A percentile compares a stretch with the other conserved stretches of the same genome.
phyloP scores from a whole-genome alignment of 768 basidiomycete species.

The Lactifluus hygrophoroides region DNA sequence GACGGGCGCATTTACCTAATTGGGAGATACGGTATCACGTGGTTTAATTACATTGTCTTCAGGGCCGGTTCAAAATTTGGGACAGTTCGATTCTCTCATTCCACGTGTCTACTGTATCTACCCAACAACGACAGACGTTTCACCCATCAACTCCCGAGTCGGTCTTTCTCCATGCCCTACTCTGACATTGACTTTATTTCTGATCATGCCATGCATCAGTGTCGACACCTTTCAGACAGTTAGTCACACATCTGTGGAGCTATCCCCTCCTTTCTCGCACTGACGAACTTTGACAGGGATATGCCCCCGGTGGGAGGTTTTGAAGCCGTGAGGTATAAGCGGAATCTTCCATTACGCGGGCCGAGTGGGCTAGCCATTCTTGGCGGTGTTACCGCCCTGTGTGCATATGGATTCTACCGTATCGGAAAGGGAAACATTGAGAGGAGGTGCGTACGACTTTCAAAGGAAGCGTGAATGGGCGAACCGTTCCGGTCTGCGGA shows the following conservation, averaged over 20 bases:
- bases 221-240: conserved; percentile 60
- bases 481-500: conserved; percentile 42
- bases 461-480: conserved; percentile 3
- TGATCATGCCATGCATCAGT: conserved; percentile 30
- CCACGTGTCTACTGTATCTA: no score
- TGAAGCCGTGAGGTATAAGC: conserved; percentile 88
- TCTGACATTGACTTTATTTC: conserved; percentile 7
- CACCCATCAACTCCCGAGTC: conserved; percentile 12
- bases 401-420: conserved; percentile 87
- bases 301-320: conserved; percentile 95
- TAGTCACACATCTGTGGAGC: conserved; percentile 26
- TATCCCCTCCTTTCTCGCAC: conserved; percentile 16
- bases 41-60: not conserved
- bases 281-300: conserved; percentile 50
- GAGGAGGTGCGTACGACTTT: conserved; percentile 67
- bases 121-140: no score
- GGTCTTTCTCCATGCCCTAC: conserved; percentile 10
- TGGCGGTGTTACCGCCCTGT: conserved; percentile 76
- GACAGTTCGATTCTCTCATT: no score
- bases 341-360: conserved; percentile 85
- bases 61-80: not conserved
- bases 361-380: conserved; percentile 82
- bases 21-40: conserved; percentile 10
- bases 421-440: conserved; percentile 87
- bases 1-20: not conserved